phyloP scores from a whole-genome alignment of 2,329 filamentous ascomycete genomes.

The Nothophoma quercina region DNA sequence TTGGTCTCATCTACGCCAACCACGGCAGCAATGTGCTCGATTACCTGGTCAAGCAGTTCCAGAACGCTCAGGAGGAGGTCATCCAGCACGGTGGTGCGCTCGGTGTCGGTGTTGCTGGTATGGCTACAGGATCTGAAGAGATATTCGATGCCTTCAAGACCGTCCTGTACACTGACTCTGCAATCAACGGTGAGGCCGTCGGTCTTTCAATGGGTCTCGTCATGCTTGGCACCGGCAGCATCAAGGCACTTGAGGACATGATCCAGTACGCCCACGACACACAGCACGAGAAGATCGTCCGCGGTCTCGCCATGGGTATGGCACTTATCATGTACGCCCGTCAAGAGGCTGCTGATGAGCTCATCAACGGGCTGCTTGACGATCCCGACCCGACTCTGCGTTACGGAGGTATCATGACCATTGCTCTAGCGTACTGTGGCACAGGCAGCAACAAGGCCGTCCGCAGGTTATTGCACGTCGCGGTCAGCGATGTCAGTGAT shows the following conservation, averaged over 20 bases:
- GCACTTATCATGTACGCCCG: constrained; percentile 97
- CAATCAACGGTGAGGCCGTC: constrained; percentile 95
- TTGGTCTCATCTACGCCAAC: constrained; percentile 96
- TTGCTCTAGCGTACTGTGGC: constrained; percentile 95
- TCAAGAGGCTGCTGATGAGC: constrained; percentile 91
- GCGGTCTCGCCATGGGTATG: constrained; percentile 94
- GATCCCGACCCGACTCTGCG: constrained; percentile 93
- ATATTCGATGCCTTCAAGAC: constrained; percentile 91
- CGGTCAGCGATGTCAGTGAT: constrained; percentile 97
- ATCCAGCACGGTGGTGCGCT: constrained; percentile 96
- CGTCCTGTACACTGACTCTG: constrained; percentile 91
- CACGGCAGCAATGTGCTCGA: constrained; percentile 90
- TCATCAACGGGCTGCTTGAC: constrained; percentile 91
- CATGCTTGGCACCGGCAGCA: constrained; percentile 97
- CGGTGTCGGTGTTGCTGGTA: constrained; percentile 93
- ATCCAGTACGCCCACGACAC: constrained; percentile 97
- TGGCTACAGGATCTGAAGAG: constrained; percentile 90
- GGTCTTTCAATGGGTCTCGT: constrained; percentile 96
- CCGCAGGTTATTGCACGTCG: constrained; percentile 90
- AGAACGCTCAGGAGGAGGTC: constrained; percentile 82
- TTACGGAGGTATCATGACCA: constrained; percentile 98
- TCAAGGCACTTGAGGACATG: constrained; percentile 93
- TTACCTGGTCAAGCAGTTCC: constrained; percentile 79
- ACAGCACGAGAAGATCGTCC: constrained; percentile 98
- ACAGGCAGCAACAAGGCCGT: constrained; percentile 99